phyloP scores from a whole-genome alignment of 495 filamentous ascomycete species.

The Aspergillus asperescens region DNA sequence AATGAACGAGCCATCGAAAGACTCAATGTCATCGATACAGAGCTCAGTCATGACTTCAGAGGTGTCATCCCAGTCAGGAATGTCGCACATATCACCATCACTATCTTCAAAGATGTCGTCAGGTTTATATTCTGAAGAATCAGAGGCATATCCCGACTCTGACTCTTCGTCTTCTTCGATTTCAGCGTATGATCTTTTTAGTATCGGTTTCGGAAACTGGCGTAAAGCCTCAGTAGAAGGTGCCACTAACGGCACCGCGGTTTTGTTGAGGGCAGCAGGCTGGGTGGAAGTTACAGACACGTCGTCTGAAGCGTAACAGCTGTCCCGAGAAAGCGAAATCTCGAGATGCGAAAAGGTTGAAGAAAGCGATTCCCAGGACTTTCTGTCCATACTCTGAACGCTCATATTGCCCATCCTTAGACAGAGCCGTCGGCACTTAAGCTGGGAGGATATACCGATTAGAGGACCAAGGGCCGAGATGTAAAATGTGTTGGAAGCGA shows the following conservation, averaged over 20 bases:
- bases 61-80: constrained; percentile 35
- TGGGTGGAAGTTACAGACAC: constrained; percentile 35
- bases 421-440: neutral
- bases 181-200: constrained; percentile 34
- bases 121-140: constrained; percentile 33
- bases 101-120: constrained; percentile 29
- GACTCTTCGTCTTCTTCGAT: constrained; percentile 28
- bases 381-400: constrained; percentile 22
- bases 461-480: neutral
- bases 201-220: constrained; percentile 35
- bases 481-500: neutral
- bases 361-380: constrained; percentile 43
- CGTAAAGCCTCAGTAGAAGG: constrained; percentile 21
- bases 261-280: constrained; percentile 20
- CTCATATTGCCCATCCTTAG: constrained; percentile 22
- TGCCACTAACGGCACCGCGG: constrained; percentile 19
- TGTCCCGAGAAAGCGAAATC: constrained; percentile 43
- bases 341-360: constrained; percentile 38
- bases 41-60: constrained; percentile 29
- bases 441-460: neutral
- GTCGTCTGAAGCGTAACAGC: constrained; percentile 45
- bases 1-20: constrained; percentile 40
- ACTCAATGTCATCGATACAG: constrained; percentile 33
- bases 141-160: constrained; percentile 43
- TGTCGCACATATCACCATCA: constrained; percentile 32